Evolutionary conservation across 441 rosid genomes (phyloP), one percentile per base, ranked within the genome.

Genomic region (Brassica hybrid): DNA sequence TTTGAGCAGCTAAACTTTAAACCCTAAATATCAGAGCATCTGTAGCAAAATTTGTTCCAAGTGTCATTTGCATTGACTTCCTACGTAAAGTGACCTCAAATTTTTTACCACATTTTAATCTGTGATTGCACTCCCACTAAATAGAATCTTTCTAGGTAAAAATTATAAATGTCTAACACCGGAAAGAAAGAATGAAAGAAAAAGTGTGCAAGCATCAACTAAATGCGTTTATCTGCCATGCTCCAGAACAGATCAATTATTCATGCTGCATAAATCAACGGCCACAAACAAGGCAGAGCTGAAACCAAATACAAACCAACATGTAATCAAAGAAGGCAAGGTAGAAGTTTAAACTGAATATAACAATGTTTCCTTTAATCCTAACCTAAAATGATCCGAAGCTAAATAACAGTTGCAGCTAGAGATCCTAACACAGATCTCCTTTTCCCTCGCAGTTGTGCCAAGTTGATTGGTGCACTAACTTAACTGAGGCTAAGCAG

Each of bases 401-500:
- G 34, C 34, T 30, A 30, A 30, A 30, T 30, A 30, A 30, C 34
- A 30, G 6, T 30, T 30, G 34, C 34, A 30, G 82, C 66, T 38
- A 30, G 4, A 14, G 91, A 82, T 12, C 52, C 67, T 78, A 87
- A 81, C 81, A 65, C 76, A 3, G 84, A 85, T 12, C 76, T 85
- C 2, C 72, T 69, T 25, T 75, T 30, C 34, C 91, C 11, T 83
- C 71, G 0, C 87, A 91, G 12, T 72, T 77, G 72, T 89, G 94
- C 77, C 83, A 85, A 70, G 91, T 80, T 4, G 89, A 85, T 62
- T 76, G 82, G 38, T 89, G 94, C 30, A 83, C 86, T 18, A 83
- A 85, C 75, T 71, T 89, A 67, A 83, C 84, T 0, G 86, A 80
- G 4, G 90, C 89, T 30, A 89, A 85, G 74, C 86, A 84, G 65